These are phyloP conservation scores for Crithidia expoeki DNA, from an alignment of 208 protist genomes.

Conservation along the genomic window DNA sequence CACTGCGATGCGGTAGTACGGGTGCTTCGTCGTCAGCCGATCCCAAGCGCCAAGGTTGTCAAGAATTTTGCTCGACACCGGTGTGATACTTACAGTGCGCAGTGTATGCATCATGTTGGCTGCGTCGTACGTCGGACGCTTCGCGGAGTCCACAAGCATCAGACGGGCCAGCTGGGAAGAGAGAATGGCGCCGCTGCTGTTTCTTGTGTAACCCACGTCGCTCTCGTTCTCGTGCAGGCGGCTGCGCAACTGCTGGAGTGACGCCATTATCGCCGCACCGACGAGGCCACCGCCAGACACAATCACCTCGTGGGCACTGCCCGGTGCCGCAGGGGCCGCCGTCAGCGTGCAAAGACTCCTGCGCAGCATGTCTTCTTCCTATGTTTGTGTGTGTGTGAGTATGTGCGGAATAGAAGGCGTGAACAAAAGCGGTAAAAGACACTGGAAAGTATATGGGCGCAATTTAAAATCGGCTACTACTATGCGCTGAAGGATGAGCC, in stretches of 20 bases:
- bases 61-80: constrained; percentile 81
- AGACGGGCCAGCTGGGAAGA: constrained; percentile 51
- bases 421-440: not conserved
- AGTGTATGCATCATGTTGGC: constrained; percentile 74
- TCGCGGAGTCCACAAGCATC: constrained; percentile 62
- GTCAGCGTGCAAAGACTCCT: not conserved
- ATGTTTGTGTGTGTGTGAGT: too few relatives aligned
- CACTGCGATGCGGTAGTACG: constrained; percentile 87
- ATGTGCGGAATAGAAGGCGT: too few relatives aligned
- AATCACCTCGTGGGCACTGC: constrained; percentile 53
- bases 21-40: constrained; percentile 75
- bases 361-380: constrained; percentile 26
- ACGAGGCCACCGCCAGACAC: constrained; percentile 85
- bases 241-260: constrained; percentile 70
- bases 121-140: constrained; percentile 54
- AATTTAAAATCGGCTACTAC: too few relatives aligned
- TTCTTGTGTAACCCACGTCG: not conserved
- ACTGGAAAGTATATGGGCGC: not conserved
- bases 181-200: not conserved
- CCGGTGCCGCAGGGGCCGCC: not conserved
- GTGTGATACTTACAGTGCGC: constrained; percentile 82
- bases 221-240: constrained; percentile 32
- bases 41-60: constrained; percentile 80
- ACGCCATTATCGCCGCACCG: constrained; percentile 68
- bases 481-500: too few relatives aligned